Evolutionary conservation across 306 rosid genomes (phyloP).

Genomic region (Vigna mungo): DNA sequence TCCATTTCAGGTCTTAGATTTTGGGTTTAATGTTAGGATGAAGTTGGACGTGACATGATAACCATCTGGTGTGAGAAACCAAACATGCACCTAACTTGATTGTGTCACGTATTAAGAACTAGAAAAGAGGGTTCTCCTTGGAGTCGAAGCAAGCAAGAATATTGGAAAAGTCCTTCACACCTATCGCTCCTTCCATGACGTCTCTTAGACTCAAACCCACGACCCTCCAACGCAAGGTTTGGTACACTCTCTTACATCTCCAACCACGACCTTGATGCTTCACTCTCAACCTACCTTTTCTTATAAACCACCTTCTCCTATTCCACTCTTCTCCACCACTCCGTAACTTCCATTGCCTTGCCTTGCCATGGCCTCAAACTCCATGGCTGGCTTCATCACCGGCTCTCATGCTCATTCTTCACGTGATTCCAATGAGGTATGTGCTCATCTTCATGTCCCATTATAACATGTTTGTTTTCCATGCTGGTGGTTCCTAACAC

Average conservation of each 20-base stretch:
- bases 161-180: constrained; percentile 54
- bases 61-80: constrained; percentile 14
- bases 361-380: constrained; percentile 64
- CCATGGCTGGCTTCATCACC: constrained; percentile 88
- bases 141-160: constrained; percentile 55
- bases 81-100: constrained; percentile 26
- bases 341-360: constrained; percentile 18
- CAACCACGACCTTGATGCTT: constrained; percentile 44
- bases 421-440: constrained; percentile 58
- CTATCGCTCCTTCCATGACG: constrained; percentile 53
- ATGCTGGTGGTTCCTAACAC: constrained; percentile 13
- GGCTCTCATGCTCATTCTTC: constrained; percentile 59
- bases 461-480: background rate
- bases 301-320: constrained; percentile 54
- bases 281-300: constrained; percentile 52
- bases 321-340: constrained; percentile 38
- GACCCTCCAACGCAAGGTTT: constrained; percentile 96
- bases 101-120: constrained; percentile 24
- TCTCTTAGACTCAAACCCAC: constrained; percentile 77
- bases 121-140: constrained; percentile 50
- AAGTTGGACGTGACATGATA: constrained; percentile 40
- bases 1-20: constrained; percentile 42
- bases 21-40: constrained; percentile 29
- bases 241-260: constrained; percentile 61
- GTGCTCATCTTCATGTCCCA: constrained; percentile 43